Percentiles rank a stretch among this genome's conserved stretches.
Conservation (phyloP, 352 stramenopile species). For the Pythium pyrilobum region DNA sequence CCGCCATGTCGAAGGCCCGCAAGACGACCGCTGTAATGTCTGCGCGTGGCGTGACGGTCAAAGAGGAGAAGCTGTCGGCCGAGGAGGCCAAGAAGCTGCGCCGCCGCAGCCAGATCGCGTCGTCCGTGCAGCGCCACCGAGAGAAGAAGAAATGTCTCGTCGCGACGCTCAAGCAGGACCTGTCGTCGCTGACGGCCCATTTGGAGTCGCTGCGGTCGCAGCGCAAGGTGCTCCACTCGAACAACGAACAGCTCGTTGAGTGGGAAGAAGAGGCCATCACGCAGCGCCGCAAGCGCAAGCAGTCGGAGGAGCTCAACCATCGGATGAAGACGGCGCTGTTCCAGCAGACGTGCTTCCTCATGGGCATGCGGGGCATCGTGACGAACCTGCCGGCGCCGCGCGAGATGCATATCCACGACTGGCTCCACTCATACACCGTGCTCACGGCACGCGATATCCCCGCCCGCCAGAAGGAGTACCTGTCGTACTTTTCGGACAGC, state of each 20-base stretch:
- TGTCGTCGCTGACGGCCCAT: slow-evolving; percentile 32
- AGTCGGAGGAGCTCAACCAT: slow-evolving; percentile 46
- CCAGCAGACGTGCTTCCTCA: slow-evolving; percentile 54
- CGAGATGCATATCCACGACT: slow-evolving; percentile 69
- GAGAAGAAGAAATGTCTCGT: slow-evolving; percentile 64
- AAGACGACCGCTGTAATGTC: slow-evolving; percentile 6
- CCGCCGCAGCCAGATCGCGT: slow-evolving; percentile 55
- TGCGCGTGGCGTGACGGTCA: neutral
- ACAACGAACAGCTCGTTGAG: slow-evolving; percentile 45
- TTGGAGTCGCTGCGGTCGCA: slow-evolving; percentile 36
- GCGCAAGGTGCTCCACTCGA: slow-evolving; percentile 30
- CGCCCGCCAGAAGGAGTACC: slow-evolving; percentile 38
- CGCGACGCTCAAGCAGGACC: slow-evolving; percentile 38
- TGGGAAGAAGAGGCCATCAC: slow-evolving; percentile 56
- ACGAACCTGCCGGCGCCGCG: slow-evolving; percentile 28
- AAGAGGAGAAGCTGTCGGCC: slow-evolving; percentile 23
- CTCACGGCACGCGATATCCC: slow-evolving; percentile 27
- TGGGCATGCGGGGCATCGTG: slow-evolving; percentile 41
- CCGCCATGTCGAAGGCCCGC: neutral
- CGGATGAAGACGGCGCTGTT: slow-evolving; percentile 65
- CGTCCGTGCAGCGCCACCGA: slow-evolving; percentile 55
- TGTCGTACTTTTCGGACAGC: slow-evolving; percentile 41
- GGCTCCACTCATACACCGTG: slow-evolving; percentile 67
- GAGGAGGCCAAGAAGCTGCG: slow-evolving; percentile 59
- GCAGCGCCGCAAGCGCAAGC: slow-evolving; percentile 54